phyloP scores from a whole-genome alignment of 164 flowering plant species.

The Chloranthus sessilifolius region DNA sequence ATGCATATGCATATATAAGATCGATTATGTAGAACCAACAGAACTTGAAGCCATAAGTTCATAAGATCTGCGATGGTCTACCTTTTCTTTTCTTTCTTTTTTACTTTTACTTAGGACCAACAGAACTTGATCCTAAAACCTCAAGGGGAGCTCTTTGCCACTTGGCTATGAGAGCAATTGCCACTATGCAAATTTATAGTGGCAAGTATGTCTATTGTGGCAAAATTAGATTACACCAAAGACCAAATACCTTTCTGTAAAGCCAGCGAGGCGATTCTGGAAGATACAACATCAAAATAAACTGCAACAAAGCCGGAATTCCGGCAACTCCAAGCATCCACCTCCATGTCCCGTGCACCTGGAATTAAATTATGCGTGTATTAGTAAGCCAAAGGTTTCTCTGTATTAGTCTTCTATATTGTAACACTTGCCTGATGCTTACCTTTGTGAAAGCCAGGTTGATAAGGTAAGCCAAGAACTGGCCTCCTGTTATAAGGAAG shows the following conservation, averaged over 20 bases:
- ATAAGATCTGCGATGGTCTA: too few relatives aligned
- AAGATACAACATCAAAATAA: slow-evolving; percentile 47
- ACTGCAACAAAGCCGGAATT: slow-evolving; percentile 62
- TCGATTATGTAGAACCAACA: too few relatives aligned
- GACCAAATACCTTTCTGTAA: slow-evolving; percentile 43
- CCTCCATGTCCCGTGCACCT: slow-evolving; percentile 76
- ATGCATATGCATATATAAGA: too few relatives aligned
- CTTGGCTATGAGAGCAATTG: too few relatives aligned
- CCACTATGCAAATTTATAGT: too few relatives aligned
- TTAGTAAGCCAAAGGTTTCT: too few relatives aligned
- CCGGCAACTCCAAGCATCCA: slow-evolving; percentile 89
- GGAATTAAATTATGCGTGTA: neutral
- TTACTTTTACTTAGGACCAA: too few relatives aligned
- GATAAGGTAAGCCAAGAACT: slow-evolving; percentile 63
- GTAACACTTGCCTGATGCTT: neutral
- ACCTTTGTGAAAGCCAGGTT: slow-evolving; percentile 66
- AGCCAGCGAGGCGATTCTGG: slow-evolving; percentile 81
- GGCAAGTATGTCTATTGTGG: too few relatives aligned
- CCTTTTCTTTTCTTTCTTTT: too few relatives aligned
- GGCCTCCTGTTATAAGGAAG: slow-evolving; percentile 76
- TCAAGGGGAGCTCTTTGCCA: too few relatives aligned
- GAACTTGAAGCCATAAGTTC: too few relatives aligned
- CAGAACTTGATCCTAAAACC: too few relatives aligned
- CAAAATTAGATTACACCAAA: neutral
- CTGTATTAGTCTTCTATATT: neutral